Base-by-base conservation (phyloP, 495 filamentous ascomycete genomes). In the Trichoderma asperelloides region DNA sequence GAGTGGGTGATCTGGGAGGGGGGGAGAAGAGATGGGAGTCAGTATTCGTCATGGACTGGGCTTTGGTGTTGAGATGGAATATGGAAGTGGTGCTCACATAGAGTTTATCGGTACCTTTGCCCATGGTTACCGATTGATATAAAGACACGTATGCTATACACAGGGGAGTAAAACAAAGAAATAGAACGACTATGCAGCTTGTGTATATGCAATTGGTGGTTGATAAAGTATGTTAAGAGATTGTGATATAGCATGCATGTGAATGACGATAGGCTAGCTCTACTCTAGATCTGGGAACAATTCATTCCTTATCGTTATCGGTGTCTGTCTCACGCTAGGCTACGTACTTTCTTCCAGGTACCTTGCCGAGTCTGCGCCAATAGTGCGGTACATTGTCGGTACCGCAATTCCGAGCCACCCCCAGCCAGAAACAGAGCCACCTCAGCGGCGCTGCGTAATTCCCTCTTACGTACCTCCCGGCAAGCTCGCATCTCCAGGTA, bases 1-100 rank as follows among this genome's bases (percentile, higher is more conserved):
- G 88, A 92, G 75, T 97, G 93, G 47, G 94, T 97, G 73, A 97
- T 97, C 76, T 96, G 94, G 68, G n/a, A n/a, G n/a, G n/a, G n/a
- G n/a, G n/a, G n/a, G n/a, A n/a, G n/a, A n/a, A n/a, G n/a, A n/a
- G n/a, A n/a, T n/a, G n/a, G 93, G 84, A 75, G 93, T 89, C 85
- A 37, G 86, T 87, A 63, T 82, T 81, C 78, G 81, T 82, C 21
- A 78, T 79, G 33, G 57, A 63, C 43, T 8, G 33, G 33, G 27
- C 9, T 21, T 18, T n/a, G 23, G 9, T 41, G 33, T 8, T 37
- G 16, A 11, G 21, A 28, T 12, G 13, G 18, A 7, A 47, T 5
- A 45, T 65, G 47, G 30, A 16, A 33, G 62, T 65, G 27, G 51
- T 16, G 45, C 63, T 33, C 60, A 68, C 65, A 66, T 77, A 77